phyloP scores from a whole-genome alignment of 1,284 basidiomycete genomes.

The Pyrrhoderma noxium region DNA sequence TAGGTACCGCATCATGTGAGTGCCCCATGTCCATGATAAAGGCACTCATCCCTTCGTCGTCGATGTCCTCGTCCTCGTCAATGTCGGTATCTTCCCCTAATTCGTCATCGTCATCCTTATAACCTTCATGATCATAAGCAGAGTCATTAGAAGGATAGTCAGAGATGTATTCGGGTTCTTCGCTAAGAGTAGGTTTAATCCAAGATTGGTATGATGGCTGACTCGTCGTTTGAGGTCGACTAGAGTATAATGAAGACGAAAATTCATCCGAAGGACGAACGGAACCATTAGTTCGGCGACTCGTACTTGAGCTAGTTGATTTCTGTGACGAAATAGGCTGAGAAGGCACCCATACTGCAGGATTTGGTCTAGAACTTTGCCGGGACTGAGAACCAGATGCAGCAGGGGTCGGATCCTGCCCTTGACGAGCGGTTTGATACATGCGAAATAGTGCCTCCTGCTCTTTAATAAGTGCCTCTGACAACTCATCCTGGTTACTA shows the following conservation, averaged over 20 bases:
- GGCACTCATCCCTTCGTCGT: not conserved
- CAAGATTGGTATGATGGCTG: no score
- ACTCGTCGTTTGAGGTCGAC: not conserved
- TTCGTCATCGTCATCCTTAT: not conserved
- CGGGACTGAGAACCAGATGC: no score
- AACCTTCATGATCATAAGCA: not conserved
- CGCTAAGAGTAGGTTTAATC: not conserved
- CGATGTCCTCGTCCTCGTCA: not conserved
- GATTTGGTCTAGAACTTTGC: not conserved
- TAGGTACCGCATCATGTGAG: not conserved
- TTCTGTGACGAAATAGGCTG: not conserved
- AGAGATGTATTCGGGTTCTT: constrained; percentile 2
- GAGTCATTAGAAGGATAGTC: not conserved
- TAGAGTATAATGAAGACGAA: no score
- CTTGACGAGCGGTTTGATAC: not conserved
- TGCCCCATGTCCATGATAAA: not conserved
- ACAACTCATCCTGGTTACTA: not conserved
- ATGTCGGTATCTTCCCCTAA: not conserved
- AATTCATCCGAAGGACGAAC: no score
- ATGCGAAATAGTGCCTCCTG: constrained; percentile 9
- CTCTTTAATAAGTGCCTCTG: constrained; percentile 6
- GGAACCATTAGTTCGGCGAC: no score
- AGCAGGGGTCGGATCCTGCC: not conserved
- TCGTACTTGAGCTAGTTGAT: not conserved
- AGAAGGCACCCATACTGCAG: constrained; percentile 2